phyloP scores from a whole-genome alignment of 2,329 filamentous ascomycete species.

The Verticillium nonalfalfae region DNA sequence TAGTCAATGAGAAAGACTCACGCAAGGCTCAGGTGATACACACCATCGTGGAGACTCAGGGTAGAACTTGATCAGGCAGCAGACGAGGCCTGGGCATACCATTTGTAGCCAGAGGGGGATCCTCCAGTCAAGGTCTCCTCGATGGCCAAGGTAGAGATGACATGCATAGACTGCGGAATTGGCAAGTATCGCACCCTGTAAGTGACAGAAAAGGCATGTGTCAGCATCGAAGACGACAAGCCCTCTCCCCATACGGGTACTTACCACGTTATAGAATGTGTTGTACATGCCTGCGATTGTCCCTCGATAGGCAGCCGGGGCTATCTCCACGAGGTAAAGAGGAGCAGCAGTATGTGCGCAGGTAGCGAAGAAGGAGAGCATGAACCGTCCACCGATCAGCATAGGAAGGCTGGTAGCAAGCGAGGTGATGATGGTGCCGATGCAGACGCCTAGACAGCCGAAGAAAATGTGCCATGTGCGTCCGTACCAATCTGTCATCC shows the following conservation, averaged over 20 bases:
- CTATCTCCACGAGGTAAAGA: constrained; percentile 53
- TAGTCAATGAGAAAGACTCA: too few species aligned
- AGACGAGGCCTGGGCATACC: constrained; percentile 22
- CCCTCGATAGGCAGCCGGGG: constrained; percentile 52
- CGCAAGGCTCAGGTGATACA: background rate
- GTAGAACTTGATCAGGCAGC: constrained; percentile 22
- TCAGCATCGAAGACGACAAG: constrained; percentile 52
- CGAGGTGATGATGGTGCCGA: constrained; percentile 14
- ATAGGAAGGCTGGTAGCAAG: constrained; percentile 31
- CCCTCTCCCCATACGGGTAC: constrained; percentile 34
- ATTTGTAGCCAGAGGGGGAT: constrained; percentile 27
- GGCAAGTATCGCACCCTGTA: constrained; percentile 19
- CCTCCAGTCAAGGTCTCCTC: constrained; percentile 21
- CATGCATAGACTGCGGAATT: constrained; percentile 23
- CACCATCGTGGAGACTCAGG: constrained; percentile 27
- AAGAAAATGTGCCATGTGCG: constrained; percentile 41
- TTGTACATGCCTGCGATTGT: constrained; percentile 50
- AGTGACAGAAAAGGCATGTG: constrained; percentile 35
- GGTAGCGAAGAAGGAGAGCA: constrained; percentile 47
- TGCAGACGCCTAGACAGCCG: constrained; percentile 44
- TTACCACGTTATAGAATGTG: constrained; percentile 33
- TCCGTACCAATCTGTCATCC: constrained; percentile 35
- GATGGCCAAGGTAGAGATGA: constrained; percentile 18
- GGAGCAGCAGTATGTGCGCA: constrained; percentile 51
- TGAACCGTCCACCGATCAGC: constrained; percentile 44